Evolutionary conservation across 2,329 filamentous ascomycete genomes (phyloP).

Genomic region (Aspergillus fructus): DNA sequence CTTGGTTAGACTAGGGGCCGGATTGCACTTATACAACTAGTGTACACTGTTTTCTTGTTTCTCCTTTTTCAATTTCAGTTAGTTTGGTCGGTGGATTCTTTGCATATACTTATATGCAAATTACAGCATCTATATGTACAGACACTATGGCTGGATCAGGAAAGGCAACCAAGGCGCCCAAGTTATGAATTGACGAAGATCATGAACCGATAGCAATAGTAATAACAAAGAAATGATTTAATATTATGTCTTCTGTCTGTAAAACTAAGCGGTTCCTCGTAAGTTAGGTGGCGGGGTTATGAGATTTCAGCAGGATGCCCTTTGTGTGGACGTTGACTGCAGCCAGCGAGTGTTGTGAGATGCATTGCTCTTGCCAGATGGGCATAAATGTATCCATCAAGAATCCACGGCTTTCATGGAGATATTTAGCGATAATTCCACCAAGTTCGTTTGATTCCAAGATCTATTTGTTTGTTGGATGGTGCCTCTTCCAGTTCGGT

Average conservation of each 20-base stretch:
- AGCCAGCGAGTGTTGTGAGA: too few relatives aligned
- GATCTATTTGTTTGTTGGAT: too few relatives aligned
- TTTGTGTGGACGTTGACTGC: too few relatives aligned
- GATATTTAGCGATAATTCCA: too few relatives aligned
- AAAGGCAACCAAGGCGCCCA: background rate
- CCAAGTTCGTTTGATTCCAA: too few relatives aligned
- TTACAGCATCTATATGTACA: background rate
- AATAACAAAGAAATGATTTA: background rate
- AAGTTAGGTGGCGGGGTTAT: background rate
- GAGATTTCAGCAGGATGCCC: too few relatives aligned
- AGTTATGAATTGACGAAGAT: slow-evolving; percentile 10
- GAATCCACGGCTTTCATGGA: too few relatives aligned
- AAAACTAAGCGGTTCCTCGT: background rate
- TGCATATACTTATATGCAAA: background rate
- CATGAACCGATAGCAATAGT: background rate
- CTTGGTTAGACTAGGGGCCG: too few relatives aligned
- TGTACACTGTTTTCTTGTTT: background rate
- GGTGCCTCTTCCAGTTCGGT: too few relatives aligned
- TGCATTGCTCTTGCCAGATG: too few relatives aligned
- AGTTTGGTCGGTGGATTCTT: background rate
- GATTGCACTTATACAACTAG: too few relatives aligned
- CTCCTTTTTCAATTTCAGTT: background rate
- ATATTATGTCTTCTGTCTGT: background rate
- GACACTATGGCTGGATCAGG: background rate
- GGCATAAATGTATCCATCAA: too few relatives aligned